Percentiles rank a stretch among this genome's conserved stretches.
Evolutionary conservation across 2,329 filamentous ascomycete genomes (phyloP).

Genomic region (Microsporum ferrugineum): DNA sequence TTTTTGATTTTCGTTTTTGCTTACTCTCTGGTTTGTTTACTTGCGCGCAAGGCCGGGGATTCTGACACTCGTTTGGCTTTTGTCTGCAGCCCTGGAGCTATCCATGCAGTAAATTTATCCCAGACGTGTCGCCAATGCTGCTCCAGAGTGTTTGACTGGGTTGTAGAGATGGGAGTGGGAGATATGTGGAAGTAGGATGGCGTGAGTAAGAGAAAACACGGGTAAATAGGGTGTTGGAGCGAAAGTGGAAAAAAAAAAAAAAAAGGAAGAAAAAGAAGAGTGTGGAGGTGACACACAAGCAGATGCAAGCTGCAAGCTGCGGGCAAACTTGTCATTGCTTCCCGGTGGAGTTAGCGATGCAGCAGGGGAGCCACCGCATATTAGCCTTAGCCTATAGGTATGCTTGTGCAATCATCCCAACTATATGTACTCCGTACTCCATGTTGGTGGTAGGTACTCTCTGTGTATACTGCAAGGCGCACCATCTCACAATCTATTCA

Average conservation of each 20-base stretch:
- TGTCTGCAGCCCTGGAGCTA: background rate
- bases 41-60: background rate
- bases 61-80: background rate
- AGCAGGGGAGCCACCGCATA: background rate
- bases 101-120: background rate
- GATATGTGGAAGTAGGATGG: background rate
- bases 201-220: background rate
- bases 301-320: background rate
- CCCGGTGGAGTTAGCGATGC: constrained; percentile 2
- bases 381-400: background rate
- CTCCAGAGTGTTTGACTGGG: background rate
- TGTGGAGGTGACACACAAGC: constrained; percentile 3
- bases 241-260: background rate
- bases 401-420: background rate
- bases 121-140: background rate
- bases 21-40: background rate
- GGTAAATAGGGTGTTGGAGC: background rate
- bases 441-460: background rate
- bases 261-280: background rate
- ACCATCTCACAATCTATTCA: background rate
- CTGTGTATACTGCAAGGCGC: background rate
- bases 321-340: constrained; percentile 6
- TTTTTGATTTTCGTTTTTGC: background rate
- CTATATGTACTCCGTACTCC: background rate
- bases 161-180: background rate